Evolutionary conservation across 108 stramenopile species (phyloP).

Genomic region (Cylindrotheca fusiformis): DNA sequence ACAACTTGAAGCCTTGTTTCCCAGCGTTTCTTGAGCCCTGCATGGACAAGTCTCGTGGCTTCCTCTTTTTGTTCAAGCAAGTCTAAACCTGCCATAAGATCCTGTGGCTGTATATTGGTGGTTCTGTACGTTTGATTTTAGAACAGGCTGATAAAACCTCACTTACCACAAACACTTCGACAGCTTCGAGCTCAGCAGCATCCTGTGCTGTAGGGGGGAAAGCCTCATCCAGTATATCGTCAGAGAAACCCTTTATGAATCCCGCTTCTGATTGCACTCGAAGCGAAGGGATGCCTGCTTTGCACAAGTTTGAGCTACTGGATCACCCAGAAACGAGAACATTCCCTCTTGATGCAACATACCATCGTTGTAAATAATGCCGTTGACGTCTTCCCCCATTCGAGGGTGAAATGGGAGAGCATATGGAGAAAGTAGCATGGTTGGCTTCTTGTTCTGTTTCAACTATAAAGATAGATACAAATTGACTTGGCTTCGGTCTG

Average conservation of each 20-base stretch:
- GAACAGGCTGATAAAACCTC: not conserved
- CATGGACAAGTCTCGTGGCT: slow-evolving; percentile 24
- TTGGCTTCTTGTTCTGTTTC: too few species aligned
- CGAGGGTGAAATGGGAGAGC: slow-evolving; percentile 30
- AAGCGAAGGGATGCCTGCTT: slow-evolving; percentile 7
- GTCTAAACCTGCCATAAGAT: slow-evolving; percentile 39
- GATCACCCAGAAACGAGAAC: not conserved
- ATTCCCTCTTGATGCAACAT: not conserved
- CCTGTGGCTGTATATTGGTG: not conserved
- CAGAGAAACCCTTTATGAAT: slow-evolving; percentile 37
- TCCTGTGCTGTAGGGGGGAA: slow-evolving; percentile 54
- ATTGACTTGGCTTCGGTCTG: too few species aligned
- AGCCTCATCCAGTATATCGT: slow-evolving; percentile 50
- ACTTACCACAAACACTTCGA: slow-evolving; percentile 34
- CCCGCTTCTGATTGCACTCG: slow-evolving; percentile 19
- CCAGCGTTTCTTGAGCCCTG: slow-evolving; percentile 47
- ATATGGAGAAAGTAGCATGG: slow-evolving; percentile 7
- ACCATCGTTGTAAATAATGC: slow-evolving; percentile 35
- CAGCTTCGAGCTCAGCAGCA: slow-evolving; percentile 57
- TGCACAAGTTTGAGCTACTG: not conserved
- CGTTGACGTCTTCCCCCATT: slow-evolving; percentile 24
- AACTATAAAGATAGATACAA: too few species aligned
- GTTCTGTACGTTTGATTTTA: not conserved
- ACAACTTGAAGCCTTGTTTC: too few species aligned
- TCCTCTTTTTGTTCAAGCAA: slow-evolving; percentile 54